Conservation (phyloP, 1,284 basidiomycete genomes). For the Meripilus lineatus region DNA sequence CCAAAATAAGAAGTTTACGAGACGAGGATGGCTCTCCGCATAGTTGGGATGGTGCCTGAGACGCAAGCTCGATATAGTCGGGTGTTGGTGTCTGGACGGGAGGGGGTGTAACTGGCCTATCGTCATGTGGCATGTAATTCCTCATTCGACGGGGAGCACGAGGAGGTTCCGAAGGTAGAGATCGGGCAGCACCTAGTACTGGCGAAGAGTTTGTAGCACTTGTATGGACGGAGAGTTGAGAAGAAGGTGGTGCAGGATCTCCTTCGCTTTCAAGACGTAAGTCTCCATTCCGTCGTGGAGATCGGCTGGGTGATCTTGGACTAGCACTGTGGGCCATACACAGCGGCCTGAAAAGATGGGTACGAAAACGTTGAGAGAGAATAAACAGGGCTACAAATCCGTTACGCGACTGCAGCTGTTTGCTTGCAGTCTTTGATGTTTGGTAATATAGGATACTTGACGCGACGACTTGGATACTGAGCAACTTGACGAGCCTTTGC, state of each 20-base stretch:
- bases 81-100: slow-evolving; percentile 23
- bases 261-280: not conserved
- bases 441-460: too few relatives aligned
- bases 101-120: slow-evolving; percentile 19
- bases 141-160: not conserved
- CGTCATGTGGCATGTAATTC: slow-evolving; percentile 5
- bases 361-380: too few relatives aligned
- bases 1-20: slow-evolving; percentile 74
- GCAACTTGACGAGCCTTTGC: too few relatives aligned
- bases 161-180: not conserved
- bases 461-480: too few relatives aligned
- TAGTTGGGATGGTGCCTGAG: slow-evolving; percentile 22
- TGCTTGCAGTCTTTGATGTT: too few relatives aligned
- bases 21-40: slow-evolving; percentile 23
- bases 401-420: too few relatives aligned
- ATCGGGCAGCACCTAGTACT: not conserved
- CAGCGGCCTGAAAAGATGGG: too few relatives aligned
- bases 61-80: slow-evolving; percentile 23
- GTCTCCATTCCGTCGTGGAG: too few relatives aligned
- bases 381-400: too few relatives aligned
- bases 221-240: not conserved
- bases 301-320: too few relatives aligned
- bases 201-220: not conserved
- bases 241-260: not conserved
- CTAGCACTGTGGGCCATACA: too few relatives aligned